Conservation (phyloP, 805 yeast species). For the Starmera pachycereana region DNA sequence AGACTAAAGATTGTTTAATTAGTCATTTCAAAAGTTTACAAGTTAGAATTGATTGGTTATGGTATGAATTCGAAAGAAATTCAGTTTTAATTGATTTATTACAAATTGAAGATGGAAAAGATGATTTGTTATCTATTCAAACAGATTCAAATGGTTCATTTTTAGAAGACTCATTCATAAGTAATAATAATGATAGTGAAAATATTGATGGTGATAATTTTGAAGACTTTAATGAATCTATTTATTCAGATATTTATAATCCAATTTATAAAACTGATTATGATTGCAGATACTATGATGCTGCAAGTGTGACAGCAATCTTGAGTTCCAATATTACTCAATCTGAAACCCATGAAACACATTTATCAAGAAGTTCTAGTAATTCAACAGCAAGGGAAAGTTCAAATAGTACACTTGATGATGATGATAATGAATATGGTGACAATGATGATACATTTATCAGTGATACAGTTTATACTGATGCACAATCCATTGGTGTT, state of each 20-base stretch:
- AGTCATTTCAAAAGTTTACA: conserved; percentile 35
- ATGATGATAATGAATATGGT: not conserved
- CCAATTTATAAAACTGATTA: too few relatives aligned
- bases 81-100: conserved; percentile 29
- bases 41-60: conserved; percentile 46
- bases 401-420: not conserved
- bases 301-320: too few relatives aligned
- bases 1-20: conserved; percentile 39
- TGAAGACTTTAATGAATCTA: not conserved
- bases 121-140: conserved; percentile 1
- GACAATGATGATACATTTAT: conserved; percentile 1
- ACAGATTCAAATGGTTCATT: conserved; percentile 10
- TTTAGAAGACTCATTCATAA: conserved; percentile 17
- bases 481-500: conserved; percentile 1
- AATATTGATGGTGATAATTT: not conserved
- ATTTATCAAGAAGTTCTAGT: too few relatives aligned
- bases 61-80: conserved; percentile 41
- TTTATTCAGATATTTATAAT: too few relatives aligned
- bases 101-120: conserved; percentile 5
- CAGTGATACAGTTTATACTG: conserved; percentile 3
- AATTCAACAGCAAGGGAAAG: too few relatives aligned
- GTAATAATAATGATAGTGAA: not conserved
- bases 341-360: too few relatives aligned
- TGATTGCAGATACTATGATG: too few relatives aligned
- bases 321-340: too few relatives aligned